Percentiles rank a stretch among this genome's conserved stretches.
Conservation (phyloP, 2,329 filamentous ascomycete genomes). For the Bipolaris cookei region DNA sequence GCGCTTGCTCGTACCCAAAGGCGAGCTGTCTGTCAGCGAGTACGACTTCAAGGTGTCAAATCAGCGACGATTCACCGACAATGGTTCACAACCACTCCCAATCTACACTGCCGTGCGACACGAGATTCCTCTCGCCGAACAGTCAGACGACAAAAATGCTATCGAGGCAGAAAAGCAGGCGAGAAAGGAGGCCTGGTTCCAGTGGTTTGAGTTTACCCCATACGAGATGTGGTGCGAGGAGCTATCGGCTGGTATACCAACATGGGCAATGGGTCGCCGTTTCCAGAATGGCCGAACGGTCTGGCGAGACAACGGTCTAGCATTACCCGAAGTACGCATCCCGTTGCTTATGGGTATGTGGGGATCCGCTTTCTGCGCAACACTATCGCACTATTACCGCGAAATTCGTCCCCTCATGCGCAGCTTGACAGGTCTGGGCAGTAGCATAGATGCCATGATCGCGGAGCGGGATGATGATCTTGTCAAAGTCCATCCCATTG, state of each 20-base stretch:
- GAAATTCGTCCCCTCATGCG: constrained; percentile 85
- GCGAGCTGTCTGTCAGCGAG: constrained; percentile 77
- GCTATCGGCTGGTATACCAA: constrained; percentile 87
- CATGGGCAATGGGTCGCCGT: constrained; percentile 85
- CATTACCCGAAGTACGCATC: constrained; percentile 82
- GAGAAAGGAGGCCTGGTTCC: constrained; percentile 81
- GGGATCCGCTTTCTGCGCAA: constrained; percentile 95
- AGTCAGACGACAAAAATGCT: constrained; percentile 44
- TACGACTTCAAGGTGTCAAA: constrained; percentile 89
- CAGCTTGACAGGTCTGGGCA: constrained; percentile 72
- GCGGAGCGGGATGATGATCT: constrained; percentile 82
- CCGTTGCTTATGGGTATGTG: constrained; percentile 92
- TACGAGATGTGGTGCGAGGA: constrained; percentile 97
- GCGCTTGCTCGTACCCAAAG: constrained; percentile 82
- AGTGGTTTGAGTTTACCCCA: constrained; percentile 92
- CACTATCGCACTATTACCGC: constrained; percentile 92
- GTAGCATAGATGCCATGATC: constrained; percentile 79
- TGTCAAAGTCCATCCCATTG: constrained; percentile 91
- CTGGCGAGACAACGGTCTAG: constrained; percentile 67
- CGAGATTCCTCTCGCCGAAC: constrained; percentile 77
- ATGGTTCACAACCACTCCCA: constrained; percentile 83
- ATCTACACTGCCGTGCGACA: constrained; percentile 97
- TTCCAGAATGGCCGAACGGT: constrained; percentile 76
- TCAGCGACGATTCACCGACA: constrained; percentile 75
- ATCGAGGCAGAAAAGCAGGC: constrained; percentile 54